phyloP scores from a whole-genome alignment of 1,139 yeast species.

The Candida pseudocylindracea region DNA sequence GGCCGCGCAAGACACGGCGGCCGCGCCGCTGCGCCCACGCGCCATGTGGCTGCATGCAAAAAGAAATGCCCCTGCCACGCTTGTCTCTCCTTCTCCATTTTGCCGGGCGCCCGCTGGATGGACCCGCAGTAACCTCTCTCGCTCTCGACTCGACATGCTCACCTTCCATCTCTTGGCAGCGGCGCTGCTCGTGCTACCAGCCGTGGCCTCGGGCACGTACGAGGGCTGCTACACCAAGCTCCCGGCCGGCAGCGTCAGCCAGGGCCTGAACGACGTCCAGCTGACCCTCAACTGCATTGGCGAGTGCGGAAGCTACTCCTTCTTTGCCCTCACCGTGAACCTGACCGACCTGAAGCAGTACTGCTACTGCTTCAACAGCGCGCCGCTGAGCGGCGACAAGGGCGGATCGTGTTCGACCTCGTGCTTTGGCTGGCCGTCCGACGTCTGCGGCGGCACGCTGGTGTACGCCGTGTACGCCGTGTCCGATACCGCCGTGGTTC shows the following conservation, averaged over 20 bases:
- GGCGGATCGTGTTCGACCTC: constrained; percentile 15
- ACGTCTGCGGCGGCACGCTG: constrained; percentile 32
- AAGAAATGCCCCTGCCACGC: no score
- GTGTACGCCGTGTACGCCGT: constrained; percentile 14
- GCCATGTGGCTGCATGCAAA: no score
- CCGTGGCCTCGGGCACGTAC: constrained; percentile 1
- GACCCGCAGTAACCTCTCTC: no score
- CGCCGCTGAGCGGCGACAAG: constrained; percentile 14
- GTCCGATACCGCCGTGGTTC: no score
- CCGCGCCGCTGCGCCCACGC: no score
- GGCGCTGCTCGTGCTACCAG: neutral
- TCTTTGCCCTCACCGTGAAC: constrained; percentile 27
- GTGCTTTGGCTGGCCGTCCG: constrained; percentile 29
- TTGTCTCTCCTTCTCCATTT: no score
- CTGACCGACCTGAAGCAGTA: constrained; percentile 20
- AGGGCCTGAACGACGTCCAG: constrained; percentile 16
- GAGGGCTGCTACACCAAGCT: constrained; percentile 14
- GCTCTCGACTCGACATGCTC: neutral
- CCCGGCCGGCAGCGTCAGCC: constrained; percentile 6
- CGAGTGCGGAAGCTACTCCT: constrained; percentile 22
- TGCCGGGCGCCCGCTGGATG: no score
- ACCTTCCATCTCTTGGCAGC: constrained; percentile 1
- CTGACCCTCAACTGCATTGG: constrained; percentile 23
- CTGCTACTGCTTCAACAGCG: constrained; percentile 42
- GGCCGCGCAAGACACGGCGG: no score